A percentile compares a stretch with the other conserved stretches of the same genome.
These are phyloP conservation scores for Tylopilus sp. DNA, from an alignment of 768 basidiomycete genomes.

Conservation along the genomic window DNA sequence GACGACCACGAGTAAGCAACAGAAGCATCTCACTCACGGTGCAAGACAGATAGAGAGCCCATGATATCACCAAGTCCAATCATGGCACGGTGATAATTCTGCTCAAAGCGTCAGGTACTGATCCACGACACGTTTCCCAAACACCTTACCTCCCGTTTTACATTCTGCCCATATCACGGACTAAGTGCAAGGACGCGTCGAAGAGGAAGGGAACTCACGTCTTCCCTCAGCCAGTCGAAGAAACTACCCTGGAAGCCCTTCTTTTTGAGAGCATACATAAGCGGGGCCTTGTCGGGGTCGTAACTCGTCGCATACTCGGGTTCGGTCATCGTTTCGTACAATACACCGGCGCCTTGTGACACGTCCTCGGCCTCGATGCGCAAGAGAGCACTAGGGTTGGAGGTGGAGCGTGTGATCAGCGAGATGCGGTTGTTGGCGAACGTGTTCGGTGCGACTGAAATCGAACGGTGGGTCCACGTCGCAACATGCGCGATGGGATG, in stretches of 20 bases:
- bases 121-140: neutral
- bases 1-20: neutral
- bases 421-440: constrained; percentile 37
- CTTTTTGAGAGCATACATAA: constrained; percentile 19
- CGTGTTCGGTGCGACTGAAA: constrained; percentile 21
- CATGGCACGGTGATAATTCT: constrained; percentile 27
- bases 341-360: constrained; percentile 8
- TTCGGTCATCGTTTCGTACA: constrained; percentile 26
- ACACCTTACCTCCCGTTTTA: constrained; percentile 13
- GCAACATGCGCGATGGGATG: neutral
- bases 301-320: constrained; percentile 23
- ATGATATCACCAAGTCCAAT: constrained; percentile 17
- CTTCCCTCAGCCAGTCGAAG: constrained; percentile 23
- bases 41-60: constrained; percentile 22
- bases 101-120: neutral
- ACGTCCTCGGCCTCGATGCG: constrained; percentile 9
- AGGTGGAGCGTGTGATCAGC: constrained; percentile 19
- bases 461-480: neutral
- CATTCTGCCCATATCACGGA: constrained; percentile 6
- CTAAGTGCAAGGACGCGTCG: too few relatives aligned
- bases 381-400: constrained; percentile 7
- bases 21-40: constrained; percentile 14
- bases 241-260: constrained; percentile 14
- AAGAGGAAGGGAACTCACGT: constrained; percentile 13
- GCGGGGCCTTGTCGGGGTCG: constrained; percentile 19